Base-by-base conservation (phyloP, 805 yeast species). In the Candida ascalaphidarum region DNA sequence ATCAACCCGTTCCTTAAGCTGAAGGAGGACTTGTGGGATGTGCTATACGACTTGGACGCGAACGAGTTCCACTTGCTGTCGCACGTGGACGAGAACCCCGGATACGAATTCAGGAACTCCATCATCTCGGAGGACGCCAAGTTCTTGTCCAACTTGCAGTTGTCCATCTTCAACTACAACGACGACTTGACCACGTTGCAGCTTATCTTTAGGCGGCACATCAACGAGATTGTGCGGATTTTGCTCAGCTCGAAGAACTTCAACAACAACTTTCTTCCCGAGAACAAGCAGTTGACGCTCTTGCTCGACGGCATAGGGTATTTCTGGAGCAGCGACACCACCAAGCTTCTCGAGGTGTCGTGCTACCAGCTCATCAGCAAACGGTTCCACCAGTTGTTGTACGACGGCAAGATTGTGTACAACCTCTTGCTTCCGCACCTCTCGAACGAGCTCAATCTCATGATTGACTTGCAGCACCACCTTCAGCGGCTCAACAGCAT, bases 1-100 rank as follows among this genome's bases (percentile, higher is more conserved):
- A 72, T 79, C 22, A 80, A 80, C 44, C 70, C 79, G 11, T 67
- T 77, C 22, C 71, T 80, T 44, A 74, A 73, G 41, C 62, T 68
- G 18, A 67, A 67, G 32, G 60, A 57, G 18, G 61, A 60, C 25
- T 43, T 69, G 13, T 79, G 81, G 80, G 82, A 80, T 46, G 47
- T 74, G 18, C 63, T 72, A 34, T 70, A 74, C 32, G 77, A 80
- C 46, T 41, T 80, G 35, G 86, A 78, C 41, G 28, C 61, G 0
- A 68, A 68, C 25, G 65, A 58, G 30, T 41, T 74, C 22, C 39
- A 45, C 17, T 30, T 62, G 12, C 43, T 52, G n/a, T 29, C 48
- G 11, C 48, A 43, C 19, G 30, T 45, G 4, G 39, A 34, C 14
- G 44, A 41, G 14, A 36, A 29, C 37, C 3, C 23, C 26, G n/a